phyloP scores from a whole-genome alignment of 768 basidiomycete genomes.

The Lentinula guzmanii region DNA sequence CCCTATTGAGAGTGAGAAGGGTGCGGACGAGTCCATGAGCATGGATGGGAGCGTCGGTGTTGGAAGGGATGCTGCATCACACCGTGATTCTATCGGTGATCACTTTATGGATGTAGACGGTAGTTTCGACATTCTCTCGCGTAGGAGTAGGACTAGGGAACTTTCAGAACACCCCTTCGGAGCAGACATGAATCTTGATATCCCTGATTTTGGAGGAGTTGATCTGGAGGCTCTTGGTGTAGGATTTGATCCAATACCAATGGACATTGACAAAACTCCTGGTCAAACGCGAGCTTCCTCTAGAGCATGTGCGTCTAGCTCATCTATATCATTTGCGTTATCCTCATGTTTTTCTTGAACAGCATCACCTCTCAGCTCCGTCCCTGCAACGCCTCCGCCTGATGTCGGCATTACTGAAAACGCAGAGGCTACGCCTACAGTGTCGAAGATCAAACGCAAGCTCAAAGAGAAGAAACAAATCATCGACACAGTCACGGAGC shows the following conservation, averaged over 20 bases:
- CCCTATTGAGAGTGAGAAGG: slow-evolving; percentile 21
- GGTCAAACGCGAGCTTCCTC: slow-evolving; percentile 56
- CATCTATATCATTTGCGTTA: background rate
- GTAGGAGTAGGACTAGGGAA: slow-evolving; percentile 52
- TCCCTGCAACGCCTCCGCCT: slow-evolving; percentile 74
- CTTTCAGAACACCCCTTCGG: slow-evolving; percentile 63
- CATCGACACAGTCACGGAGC: slow-evolving; percentile 86
- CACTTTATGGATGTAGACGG: slow-evolving; percentile 46
- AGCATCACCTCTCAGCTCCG: slow-evolving; percentile 76
- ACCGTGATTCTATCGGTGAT: slow-evolving; percentile 55
- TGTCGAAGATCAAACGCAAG: slow-evolving; percentile 41
- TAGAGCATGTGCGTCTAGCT: slow-evolving; percentile 54
- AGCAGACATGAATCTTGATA: slow-evolving; percentile 44
- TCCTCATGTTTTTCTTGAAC: background rate
- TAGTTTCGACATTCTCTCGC: slow-evolving; percentile 57
- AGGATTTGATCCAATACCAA: slow-evolving; percentile 48
- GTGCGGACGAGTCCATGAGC: slow-evolving; percentile 49
- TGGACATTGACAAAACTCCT: slow-evolving; percentile 45
- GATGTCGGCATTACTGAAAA: slow-evolving; percentile 28
- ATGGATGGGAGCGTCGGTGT: slow-evolving; percentile 63
- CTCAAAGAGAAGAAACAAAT: slow-evolving; percentile 78
- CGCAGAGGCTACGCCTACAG: slow-evolving; percentile 20
- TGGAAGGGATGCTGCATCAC: slow-evolving; percentile 61
- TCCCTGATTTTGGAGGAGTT: slow-evolving; percentile 18
- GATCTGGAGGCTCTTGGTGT: slow-evolving; percentile 42